phyloP scores from a whole-genome alignment of 2,329 filamentous ascomycete genomes.

The Pseudonectria buxi region DNA sequence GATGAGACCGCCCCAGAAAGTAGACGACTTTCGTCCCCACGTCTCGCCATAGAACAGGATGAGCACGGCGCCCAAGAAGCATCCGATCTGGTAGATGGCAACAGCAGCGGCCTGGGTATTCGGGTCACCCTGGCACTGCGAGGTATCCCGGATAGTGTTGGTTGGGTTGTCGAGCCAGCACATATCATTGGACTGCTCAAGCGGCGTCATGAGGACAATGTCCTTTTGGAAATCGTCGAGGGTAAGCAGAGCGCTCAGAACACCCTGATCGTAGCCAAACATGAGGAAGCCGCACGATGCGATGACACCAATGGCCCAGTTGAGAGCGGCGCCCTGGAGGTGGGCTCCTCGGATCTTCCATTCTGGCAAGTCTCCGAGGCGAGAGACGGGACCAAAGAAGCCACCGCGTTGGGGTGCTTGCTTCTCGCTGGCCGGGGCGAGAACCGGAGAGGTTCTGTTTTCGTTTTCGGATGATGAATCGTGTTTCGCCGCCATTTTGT shows the following conservation, averaged over 20 bases:
- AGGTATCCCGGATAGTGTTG: conserved; percentile 1
- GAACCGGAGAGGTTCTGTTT: background rate
- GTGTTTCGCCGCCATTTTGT: conserved; percentile 1
- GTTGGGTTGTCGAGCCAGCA: conserved; percentile 18
- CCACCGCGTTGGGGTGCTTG: background rate
- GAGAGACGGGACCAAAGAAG: conserved; percentile 10
- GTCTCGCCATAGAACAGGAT: conserved; percentile 24
- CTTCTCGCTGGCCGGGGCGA: conserved; percentile 2
- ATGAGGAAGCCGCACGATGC: conserved; percentile 24
- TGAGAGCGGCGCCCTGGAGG: conserved; percentile 16
- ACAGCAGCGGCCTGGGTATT: conserved; percentile 24
- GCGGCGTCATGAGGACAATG: conserved; percentile 20
- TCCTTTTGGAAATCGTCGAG: conserved; percentile 22
- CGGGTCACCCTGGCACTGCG: conserved; percentile 17
- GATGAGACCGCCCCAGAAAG: conserved; percentile 25
- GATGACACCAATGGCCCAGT: conserved; percentile 23
- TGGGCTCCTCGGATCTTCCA: conserved; percentile 16
- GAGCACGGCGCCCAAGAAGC: conserved; percentile 23
- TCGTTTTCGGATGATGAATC: background rate
- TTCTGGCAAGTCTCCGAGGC: conserved; percentile 18
- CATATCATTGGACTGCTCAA: conserved; percentile 16
- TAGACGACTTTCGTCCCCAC: conserved; percentile 26
- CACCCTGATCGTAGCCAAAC: conserved; percentile 25
- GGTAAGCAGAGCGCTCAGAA: conserved; percentile 21
- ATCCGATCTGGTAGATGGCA: conserved; percentile 23